Percentiles rank a stretch among this genome's conserved stretches.
These are phyloP conservation scores for Fraxinus nigra DNA, from an alignment of 305 asterid genomes.

Conservation along the genomic window DNA sequence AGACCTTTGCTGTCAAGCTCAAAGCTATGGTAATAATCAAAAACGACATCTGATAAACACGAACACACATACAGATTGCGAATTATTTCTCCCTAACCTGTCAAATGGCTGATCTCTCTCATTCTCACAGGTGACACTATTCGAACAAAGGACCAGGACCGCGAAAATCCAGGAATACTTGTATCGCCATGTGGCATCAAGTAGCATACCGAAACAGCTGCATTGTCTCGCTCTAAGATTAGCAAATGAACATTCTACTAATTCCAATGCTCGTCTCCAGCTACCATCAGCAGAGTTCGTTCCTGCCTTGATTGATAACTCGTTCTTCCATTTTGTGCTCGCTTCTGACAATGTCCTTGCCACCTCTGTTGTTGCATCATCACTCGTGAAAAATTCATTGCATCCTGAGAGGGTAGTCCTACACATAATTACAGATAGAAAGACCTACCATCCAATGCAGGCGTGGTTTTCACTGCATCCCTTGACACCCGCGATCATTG, in stretches of 20 bases:
- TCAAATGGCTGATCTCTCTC: conserved; percentile 4
- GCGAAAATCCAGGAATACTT: conserved; percentile 93
- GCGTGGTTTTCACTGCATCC: conserved; percentile 96
- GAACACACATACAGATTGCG: background rate
- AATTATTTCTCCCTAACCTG: background rate
- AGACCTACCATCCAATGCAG: conserved; percentile 91
- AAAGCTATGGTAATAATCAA: conserved; percentile 55
- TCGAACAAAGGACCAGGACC: conserved; percentile 77
- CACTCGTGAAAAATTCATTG: conserved; percentile 64
- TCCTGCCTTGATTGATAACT: conserved; percentile 78
- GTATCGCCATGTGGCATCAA: conserved; percentile 95
- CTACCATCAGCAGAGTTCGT: conserved; percentile 78
- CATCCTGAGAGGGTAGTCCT: conserved; percentile 66
- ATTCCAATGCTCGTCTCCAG: conserved; percentile 80
- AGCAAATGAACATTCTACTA: conserved; percentile 86
- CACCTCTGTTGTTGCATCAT: conserved; percentile 87
- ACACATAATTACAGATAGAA: conserved; percentile 79
- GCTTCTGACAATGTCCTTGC: conserved; percentile 93
- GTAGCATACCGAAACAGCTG: conserved; percentile 92
- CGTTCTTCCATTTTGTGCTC: conserved; percentile 74
- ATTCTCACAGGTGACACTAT: conserved; percentile 54
- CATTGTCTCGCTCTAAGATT: conserved; percentile 76
- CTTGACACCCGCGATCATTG: conserved; percentile 67
- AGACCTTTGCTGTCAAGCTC: conserved; percentile 72
- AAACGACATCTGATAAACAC: background rate